Base-by-base conservation (phyloP, 495 filamentous ascomycete species). In the Trichoderma gamsii region DNA sequence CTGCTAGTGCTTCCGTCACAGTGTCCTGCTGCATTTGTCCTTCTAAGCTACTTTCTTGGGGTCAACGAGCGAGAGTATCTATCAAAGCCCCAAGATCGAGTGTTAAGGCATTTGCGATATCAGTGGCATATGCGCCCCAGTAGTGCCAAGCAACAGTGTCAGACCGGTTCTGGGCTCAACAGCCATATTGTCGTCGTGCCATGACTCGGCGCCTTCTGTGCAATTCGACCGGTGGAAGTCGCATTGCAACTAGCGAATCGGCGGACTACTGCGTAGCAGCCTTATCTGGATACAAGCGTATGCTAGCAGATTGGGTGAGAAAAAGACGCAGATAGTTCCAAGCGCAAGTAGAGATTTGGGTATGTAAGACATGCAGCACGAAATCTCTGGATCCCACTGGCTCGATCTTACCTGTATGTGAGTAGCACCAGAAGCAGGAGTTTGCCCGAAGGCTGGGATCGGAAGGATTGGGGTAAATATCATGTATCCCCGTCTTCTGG, bases 191-290 rank as follows among this genome's bases (percentile, higher is more conserved):
- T 18, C 27, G 18, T 61, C 56, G 3, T 38, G 8, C 25, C 56
- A 61, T 61, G 56, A 61, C 56, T 61, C 56, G 16, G 23, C 56
- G 25, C 12, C 12, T 21, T 61, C 56, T 4, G 35, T 29, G 27
- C 27, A 29, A 29, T 61, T 35, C 56, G 12, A 61, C 56, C 56
- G 56, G 56, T 61, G 29, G 25, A 61, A 29, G 7, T 29, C 56
- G 56, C 35, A 25, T 13, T 8, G 15, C 27, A 61, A 21, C 56
- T 61, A 61, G 56, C 56, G 25, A 61, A 61, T 61, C 56, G 56
- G 56, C 25, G 8, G 49, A 21, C 49, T 52, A 21, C 49, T 49
- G 18, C 8, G 27, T 25, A 21, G 27, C 23, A 21, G 27, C 27
- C 56, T 29, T 9, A n/a, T 6, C 21, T 56, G 9, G n/a, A 4